Base-by-base conservation (phyloP, 257 asterid species). In the Solanum sejunctum region DNA sequence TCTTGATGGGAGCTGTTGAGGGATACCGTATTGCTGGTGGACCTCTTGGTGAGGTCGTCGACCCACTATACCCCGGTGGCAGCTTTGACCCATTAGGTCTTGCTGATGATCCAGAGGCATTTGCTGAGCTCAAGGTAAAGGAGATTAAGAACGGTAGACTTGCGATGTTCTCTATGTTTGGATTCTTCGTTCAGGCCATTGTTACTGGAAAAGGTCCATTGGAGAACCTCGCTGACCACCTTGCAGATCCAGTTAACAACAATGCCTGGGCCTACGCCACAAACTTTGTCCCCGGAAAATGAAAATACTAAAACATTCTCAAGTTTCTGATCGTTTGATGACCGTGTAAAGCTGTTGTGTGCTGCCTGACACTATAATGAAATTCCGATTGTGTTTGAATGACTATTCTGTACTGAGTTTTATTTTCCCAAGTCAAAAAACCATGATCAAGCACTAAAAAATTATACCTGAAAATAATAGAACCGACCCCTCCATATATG, bases 141-240 rank as follows among this genome's bases (percentile, higher is more conserved):
- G 94, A 92, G 81, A 39, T 92, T 15, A 91, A 92, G 92, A 92
- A 92, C 1, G 95, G 93, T 0, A 88, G 94, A 15, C 84, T 92
- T 0, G 94, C 93, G 1, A 92, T 91, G 96, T 92, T 92, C 89
- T 92, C 93, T 15, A 92, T 92, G 94, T 92, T 92, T 12, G 95
- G 94, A 23, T 92, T 87, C 89, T 92, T 93, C 2, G 93, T 91
- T 23, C 96, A 93, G 71, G 95, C 93, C 41, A 92, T 91, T 41
- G 94, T 91, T 18, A 90, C 94, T 4, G 92, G 95, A 84, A 92
- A 92, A 85, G 94, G 94, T 0, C 96, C 96, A 7, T 84, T 90
- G 86, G 94, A 92, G 89, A 92, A 92, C 88, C 90, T 92, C 0
- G 97, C 94, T 2, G 97, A 93, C 61, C 92, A 92, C 82, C 89